Evolutionary conservation across 768 basidiomycete species (phyloP), one percentile per base, ranked within the genome.

Genomic region (Phylloporus arenicola): DNA sequence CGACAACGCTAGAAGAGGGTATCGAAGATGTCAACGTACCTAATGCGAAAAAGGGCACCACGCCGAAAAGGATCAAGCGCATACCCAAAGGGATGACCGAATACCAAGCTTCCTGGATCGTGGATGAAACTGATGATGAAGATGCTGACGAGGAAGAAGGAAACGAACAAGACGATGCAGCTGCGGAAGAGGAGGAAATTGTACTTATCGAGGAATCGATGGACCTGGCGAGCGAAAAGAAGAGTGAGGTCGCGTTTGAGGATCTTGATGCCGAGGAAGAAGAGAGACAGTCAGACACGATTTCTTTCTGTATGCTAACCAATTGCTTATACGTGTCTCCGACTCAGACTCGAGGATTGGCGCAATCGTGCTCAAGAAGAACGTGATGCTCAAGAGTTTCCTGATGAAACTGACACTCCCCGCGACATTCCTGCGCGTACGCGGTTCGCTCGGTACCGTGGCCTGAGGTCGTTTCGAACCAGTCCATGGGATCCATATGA

Each of bases 401-500:
- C 95, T 0, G 95, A 99, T 62, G 95, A 99, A 67, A 78, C 95
- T 11, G 94, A 98, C 60, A 98, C 96, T 0, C 95, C 95, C 0
- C 81, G 83, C 56, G 88, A 97, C 50, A 71, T 84, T 10, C 71
- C 88, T 2, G 94, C 94, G 3, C 74, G 79, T 16, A 78, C 77
- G 10, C 82, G 96, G 11, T 98, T 98, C 72, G 90, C 92, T 60
- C 80, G 94, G 43, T 99, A 84, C 66, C 83, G 95, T 51, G 95
- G 95, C 8, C 68, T 99, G 70, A 83, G 83, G 42, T 92, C 89
- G 13, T 90, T 99, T 77, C 62, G 95, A 33, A 98, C 95, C 6
- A 93, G 90, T 64, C 91, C 90, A 33, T 99, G 95, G 96, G 96
- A 98, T 65, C 85, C 95, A 8, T 97, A 87, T 59, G 95, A 99